Evolutionary conservation across 305 asterid genomes (phyloP), one percentile per base, ranked within the genome.

Genomic region (Stenogyne calaminthoides): DNA sequence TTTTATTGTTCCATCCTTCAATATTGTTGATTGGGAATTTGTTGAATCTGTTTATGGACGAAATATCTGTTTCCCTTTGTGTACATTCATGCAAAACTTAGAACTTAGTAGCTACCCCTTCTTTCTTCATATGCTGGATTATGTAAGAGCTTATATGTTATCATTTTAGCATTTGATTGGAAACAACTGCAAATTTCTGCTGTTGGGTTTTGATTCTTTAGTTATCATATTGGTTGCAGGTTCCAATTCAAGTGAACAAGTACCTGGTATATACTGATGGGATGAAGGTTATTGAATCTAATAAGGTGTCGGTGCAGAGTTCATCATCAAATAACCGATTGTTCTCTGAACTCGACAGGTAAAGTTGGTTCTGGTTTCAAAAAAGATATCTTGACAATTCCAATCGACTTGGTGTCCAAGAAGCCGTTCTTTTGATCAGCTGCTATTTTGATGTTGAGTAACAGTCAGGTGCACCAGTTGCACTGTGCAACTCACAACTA

Each of bases 201-300:
- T 18, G 14, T 37, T 3, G 2, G 37, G 52, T 36, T 18, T 32
- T 32, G 36, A 32, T 32, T 32, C 6, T 16, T 19, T 37, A 19
- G 3, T 12, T 11, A 32, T 3, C 2, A 57, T 36, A 36, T 19
- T 5, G 19, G 3, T 16, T 44, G 11, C 10, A 92, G 98, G 97
- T 89, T 72, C 96, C 98, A 29, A 91, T 93, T 75, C 98, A 90
- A 85, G 97, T 93, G 74, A 91, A 93, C 88, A 93, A 82, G 67
- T 81, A 73, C 84, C 78, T 93, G 88, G 97, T 93, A 3, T 83
- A 85, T 55, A 86, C 85, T 80, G 98, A 93, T 72, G 97, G 97
- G 64, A 85, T 93, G 88, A 91, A 84, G 84, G 82, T 93, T 44
- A 67, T 90, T 14, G 97, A 93, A 64, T 80, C 91, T 19, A 87